These are phyloP conservation scores for Ophiostoma quercus DNA, from an alignment of 2,329 filamentous ascomycete genomes.

Conservation along the genomic window DNA sequence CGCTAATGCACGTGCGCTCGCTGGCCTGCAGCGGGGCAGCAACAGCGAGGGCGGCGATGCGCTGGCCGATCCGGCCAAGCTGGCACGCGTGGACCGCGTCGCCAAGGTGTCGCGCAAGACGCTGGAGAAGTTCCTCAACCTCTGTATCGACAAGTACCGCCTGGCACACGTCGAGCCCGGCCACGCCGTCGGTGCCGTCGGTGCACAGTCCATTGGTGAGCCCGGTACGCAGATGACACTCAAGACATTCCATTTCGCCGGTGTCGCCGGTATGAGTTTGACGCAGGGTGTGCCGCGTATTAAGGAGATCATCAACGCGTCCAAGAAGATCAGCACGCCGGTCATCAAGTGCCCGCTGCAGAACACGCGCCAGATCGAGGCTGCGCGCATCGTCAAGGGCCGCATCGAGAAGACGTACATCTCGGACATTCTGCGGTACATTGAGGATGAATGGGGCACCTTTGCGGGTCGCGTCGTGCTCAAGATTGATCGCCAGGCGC, in stretches of 20 bases:
- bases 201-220: constrained; percentile 95
- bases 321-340: constrained; percentile 86
- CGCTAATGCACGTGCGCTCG: constrained; percentile 42
- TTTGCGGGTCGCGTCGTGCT: constrained; percentile 72
- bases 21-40: constrained; percentile 43
- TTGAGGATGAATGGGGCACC: constrained; percentile 85
- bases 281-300: constrained; percentile 99
- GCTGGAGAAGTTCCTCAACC: constrained; percentile 67
- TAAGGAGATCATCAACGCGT: constrained; percentile 99
- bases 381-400: constrained; percentile 85
- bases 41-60: constrained; percentile 27
- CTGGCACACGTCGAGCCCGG: constrained; percentile 89
- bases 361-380: constrained; percentile 67
- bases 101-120: constrained; percentile 77
- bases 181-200: constrained; percentile 91
- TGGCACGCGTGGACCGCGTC: constrained; percentile 59
- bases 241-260: constrained; percentile 99
- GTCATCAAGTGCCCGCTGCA: constrained; percentile 83
- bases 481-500: constrained; percentile 71
- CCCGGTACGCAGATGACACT: constrained; percentile 98
- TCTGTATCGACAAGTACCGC: constrained; percentile 86
- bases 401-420: constrained; percentile 94
- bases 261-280: constrained; percentile 99
- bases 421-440: constrained; percentile 69
- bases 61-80: constrained; percentile 31